Percentiles rank a stretch among this genome's conserved stretches.
phyloP scores from a whole-genome alignment of 169 alveolate genomes.

The Eimeria maxima region DNA sequence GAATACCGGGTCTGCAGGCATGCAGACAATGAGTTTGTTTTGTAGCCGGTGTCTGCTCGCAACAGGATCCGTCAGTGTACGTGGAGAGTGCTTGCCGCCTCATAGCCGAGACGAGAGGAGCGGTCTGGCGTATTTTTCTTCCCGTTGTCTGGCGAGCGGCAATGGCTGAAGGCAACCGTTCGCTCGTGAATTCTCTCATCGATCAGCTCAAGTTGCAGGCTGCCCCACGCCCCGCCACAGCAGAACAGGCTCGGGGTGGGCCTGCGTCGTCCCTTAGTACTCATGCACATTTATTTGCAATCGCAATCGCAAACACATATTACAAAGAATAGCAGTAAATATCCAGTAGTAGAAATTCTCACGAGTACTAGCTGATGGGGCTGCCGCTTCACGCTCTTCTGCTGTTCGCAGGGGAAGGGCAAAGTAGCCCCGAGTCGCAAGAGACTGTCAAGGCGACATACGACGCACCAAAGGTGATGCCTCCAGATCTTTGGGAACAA shows the following conservation, averaged over 20 bases:
- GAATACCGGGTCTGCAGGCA: background rate
- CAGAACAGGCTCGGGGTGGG: conserved; percentile 38
- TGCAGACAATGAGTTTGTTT: background rate
- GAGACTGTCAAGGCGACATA: conserved; percentile 39
- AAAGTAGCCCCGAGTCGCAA: background rate
- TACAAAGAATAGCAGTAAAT: too few species aligned
- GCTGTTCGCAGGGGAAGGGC: conserved; percentile 33
- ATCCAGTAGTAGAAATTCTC: background rate
- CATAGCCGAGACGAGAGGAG: conserved; percentile 71
- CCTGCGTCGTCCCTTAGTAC: background rate
- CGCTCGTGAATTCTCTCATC: conserved; percentile 78
- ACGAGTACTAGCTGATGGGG: background rate
- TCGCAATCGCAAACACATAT: too few species aligned
- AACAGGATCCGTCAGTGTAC: conserved; percentile 73
- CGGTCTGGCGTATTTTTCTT: conserved; percentile 76
- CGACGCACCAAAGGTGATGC: conserved; percentile 79
- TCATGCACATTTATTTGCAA: background rate
- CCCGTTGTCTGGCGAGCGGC: conserved; percentile 82
- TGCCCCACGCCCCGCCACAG: conserved; percentile 54
- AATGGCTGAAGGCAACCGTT: conserved; percentile 79
- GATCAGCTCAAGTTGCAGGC: conserved; percentile 63
- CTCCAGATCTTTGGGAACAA: conserved; percentile 84
- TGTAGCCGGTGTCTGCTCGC: conserved; percentile 9
- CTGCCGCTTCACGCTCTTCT: background rate
- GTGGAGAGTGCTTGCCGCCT: conserved; percentile 79